These are phyloP conservation scores for Durusdinium trenchii DNA, from an alignment of 73 alveolate species.

Conservation along the genomic window DNA sequence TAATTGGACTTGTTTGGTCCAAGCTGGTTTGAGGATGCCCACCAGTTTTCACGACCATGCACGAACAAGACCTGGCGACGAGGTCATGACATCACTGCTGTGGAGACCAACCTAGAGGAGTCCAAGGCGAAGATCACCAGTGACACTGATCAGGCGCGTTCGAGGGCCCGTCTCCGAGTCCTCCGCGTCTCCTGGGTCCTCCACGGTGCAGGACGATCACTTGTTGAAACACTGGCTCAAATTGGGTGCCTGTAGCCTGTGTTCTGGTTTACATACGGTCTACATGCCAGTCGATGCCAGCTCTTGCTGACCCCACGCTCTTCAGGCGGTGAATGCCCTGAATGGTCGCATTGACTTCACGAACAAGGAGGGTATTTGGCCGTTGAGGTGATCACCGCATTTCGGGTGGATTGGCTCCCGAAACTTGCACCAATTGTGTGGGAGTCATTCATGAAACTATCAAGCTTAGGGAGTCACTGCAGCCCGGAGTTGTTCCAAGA, in stretches of 20 bases:
- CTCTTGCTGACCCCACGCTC: neutral
- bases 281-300: neutral
- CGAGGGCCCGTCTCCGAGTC: neutral
- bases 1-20: neutral
- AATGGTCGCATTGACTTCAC: conserved; percentile 92
- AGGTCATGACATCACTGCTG: conserved; percentile 92
- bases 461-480: too few species aligned
- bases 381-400: neutral
- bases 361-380: conserved; percentile 33
- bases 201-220: neutral
- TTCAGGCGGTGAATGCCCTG: conserved; percentile 77
- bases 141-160: conserved; percentile 72
- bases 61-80: too few species aligned
- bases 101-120: conserved; percentile 90
- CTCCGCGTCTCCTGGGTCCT: too few species aligned
- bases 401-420: neutral
- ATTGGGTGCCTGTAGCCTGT: neutral
- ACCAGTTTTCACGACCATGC: neutral
- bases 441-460: too few species aligned
- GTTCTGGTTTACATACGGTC: neutral
- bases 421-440: too few species aligned
- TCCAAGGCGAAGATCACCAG: conserved; percentile 93
- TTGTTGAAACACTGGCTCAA: neutral
- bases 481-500: too few species aligned
- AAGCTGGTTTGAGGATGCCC: neutral